A percentile compares a stretch with the other conserved stretches of the same genome.
Evolutionary conservation across 2,329 filamentous ascomycete genomes (phyloP).

Genomic region (Fusarium nisikadoi): DNA sequence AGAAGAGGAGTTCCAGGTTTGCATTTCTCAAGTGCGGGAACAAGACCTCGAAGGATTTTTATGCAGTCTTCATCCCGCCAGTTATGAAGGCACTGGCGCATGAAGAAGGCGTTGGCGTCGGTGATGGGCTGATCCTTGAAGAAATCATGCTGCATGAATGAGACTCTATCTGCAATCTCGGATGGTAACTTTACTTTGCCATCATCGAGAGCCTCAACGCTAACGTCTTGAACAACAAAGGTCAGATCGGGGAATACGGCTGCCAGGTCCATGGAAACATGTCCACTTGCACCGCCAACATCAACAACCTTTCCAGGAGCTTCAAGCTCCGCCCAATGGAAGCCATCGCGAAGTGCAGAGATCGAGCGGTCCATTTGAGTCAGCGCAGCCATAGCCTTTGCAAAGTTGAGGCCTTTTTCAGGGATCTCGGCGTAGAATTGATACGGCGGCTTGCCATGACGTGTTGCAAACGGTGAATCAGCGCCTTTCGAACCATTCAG

Average conservation of each 20-base stretch:
- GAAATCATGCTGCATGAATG: not conserved
- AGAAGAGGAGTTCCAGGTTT: not conserved
- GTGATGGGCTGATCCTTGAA: not conserved
- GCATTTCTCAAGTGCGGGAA: not conserved
- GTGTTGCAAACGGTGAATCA: not conserved
- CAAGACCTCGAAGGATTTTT: not conserved
- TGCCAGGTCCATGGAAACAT: not conserved
- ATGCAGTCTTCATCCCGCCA: not conserved
- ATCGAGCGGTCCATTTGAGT: not conserved
- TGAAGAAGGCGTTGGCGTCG: not conserved
- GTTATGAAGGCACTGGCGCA: constrained; percentile 1
- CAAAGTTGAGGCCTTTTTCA: not conserved
- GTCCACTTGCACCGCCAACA: not conserved
- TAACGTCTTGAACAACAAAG: not conserved
- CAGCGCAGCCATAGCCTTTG: not conserved
- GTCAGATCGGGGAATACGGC: not conserved
- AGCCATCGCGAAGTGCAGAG: not conserved
- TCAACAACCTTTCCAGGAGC: not conserved
- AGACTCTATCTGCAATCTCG: not conserved
- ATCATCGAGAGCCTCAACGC: not conserved
- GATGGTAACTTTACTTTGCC: not conserved
- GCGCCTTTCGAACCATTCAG: rapidly evolving
- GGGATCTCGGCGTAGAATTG: not conserved
- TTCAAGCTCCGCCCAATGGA: not conserved
- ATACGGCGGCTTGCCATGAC: not conserved